A percentile compares a stretch with the other conserved stretches of the same genome.
These are phyloP conservation scores for Onygena corvina DNA, from an alignment of 2,329 filamentous ascomycete species.

Conservation along the genomic window DNA sequence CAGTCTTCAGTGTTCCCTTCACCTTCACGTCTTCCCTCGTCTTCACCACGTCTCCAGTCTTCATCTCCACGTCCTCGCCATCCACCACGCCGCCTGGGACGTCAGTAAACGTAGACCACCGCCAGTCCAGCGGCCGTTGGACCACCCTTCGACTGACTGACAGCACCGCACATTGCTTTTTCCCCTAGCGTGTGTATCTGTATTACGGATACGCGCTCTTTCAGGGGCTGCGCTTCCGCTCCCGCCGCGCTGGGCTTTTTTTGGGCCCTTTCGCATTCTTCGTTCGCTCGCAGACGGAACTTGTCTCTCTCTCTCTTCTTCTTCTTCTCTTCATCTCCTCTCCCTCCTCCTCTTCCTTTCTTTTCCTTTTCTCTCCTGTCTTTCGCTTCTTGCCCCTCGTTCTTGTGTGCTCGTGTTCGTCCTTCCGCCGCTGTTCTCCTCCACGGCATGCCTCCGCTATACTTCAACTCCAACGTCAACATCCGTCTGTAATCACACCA, in stretches of 20 bases:
- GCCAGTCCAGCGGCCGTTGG: not conserved
- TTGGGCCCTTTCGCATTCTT: slow-evolving; percentile 23
- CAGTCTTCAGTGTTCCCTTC: too few species aligned
- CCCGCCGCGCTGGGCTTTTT: slow-evolving; percentile 28
- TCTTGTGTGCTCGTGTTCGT: slow-evolving; percentile 20
- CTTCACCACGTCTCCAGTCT: too few species aligned
- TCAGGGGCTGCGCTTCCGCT: slow-evolving; percentile 18
- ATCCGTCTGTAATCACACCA: not conserved
- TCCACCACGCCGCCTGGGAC: too few species aligned
- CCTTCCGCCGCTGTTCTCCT: not conserved
- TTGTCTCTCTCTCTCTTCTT: slow-evolving; percentile 21
- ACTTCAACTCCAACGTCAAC: not conserved
- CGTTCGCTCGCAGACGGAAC: slow-evolving; percentile 11
- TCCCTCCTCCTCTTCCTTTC: slow-evolving; percentile 18
- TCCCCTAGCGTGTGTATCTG: slow-evolving; percentile 5
- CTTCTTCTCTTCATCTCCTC: slow-evolving; percentile 20
- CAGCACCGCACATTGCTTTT: not conserved
- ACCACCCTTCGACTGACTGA: not conserved
- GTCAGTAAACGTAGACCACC: too few species aligned
- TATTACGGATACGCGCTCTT: slow-evolving; percentile 6
- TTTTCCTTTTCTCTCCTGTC: slow-evolving; percentile 16
- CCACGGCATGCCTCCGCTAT: not conserved
- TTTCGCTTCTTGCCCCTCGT: slow-evolving; percentile 21
- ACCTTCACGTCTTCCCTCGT: too few species aligned
- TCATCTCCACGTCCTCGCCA: too few species aligned